Conservation (phyloP, 352 stramenopile species). For the Lagenidium sp. region DNA sequence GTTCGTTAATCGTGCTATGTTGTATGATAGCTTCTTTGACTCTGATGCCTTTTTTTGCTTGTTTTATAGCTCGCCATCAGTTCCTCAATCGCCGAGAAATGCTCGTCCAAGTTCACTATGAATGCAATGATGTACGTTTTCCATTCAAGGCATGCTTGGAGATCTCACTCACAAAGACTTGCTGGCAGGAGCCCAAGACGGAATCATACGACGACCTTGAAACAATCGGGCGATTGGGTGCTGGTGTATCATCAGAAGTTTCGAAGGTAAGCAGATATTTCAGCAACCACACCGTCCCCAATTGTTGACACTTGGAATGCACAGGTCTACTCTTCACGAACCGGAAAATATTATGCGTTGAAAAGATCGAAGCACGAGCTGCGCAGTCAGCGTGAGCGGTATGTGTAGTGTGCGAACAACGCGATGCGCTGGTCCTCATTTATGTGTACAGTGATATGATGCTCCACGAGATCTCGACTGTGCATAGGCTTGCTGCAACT, state of each 20-base stretch:
- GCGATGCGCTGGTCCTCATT: not conserved
- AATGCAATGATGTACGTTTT: no score
- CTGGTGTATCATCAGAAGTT: constrained; percentile 64
- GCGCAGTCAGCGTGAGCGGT: constrained; percentile 72
- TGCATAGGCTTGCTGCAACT: constrained; percentile 28
- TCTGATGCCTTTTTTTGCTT: not conserved
- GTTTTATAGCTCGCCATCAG: constrained; percentile 7
- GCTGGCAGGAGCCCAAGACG: constrained; percentile 2
- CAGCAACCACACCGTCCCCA: no score
- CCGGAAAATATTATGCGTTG: constrained; percentile 34
- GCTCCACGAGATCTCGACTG: constrained; percentile 51
- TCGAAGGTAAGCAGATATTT: constrained; percentile 29
- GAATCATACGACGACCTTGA: constrained; percentile 39
- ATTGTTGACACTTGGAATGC: no score
- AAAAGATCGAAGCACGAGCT: constrained; percentile 77
- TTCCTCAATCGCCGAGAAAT: constrained; percentile 14
- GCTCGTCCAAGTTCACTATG: constrained; percentile 10
- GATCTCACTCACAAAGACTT: no score
- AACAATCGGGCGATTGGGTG: constrained; percentile 47
- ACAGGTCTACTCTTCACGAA: not conserved
- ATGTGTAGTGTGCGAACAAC: not conserved
- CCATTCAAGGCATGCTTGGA: no score
- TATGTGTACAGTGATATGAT: constrained; percentile 32
- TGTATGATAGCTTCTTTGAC: no score
- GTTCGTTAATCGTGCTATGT: no score